Evolutionary conservation across 176 grass and related monocot genomes (phyloP).

Genomic region (Carex scoparia): DNA sequence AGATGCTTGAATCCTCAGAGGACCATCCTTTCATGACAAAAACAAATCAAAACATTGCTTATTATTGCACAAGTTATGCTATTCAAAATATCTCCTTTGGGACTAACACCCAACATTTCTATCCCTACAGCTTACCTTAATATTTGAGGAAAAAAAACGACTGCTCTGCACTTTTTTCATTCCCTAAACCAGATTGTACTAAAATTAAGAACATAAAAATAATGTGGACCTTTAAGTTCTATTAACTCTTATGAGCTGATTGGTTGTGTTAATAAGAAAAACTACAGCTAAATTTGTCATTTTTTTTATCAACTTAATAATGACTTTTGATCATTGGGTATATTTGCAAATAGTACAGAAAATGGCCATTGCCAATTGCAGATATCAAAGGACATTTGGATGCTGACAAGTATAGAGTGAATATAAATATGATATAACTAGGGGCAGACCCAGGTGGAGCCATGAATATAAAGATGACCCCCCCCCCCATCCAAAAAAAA

Average conservation of each 20-base stretch:
- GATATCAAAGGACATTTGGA: not conserved
- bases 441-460: too few species aligned
- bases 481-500: too few species aligned
- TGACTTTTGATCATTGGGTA: not conserved
- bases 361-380: not conserved
- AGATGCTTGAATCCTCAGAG: slow-evolving; percentile 72
- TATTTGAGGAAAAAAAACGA: not conserved
- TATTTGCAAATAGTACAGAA: not conserved
- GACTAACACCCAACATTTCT: not conserved
- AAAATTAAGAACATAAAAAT: not conserved
- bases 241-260: not conserved
- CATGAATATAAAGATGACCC: too few species aligned
- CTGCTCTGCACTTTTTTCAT: not conserved
- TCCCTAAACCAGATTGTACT: not conserved
- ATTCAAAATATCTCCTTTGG: not conserved
- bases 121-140: not conserved
- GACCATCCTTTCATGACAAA: slow-evolving; percentile 61
- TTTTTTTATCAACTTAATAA: not conserved
- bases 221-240: not conserved
- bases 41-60: slow-evolving; percentile 4
- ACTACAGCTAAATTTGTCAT: not conserved
- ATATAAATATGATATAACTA: not conserved
- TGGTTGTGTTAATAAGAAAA: not conserved
- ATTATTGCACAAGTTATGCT: not conserved
- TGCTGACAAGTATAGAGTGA: not conserved